Conservation (phyloP, 805 yeast species). For the Maudiozyma turicensis region DNA sequence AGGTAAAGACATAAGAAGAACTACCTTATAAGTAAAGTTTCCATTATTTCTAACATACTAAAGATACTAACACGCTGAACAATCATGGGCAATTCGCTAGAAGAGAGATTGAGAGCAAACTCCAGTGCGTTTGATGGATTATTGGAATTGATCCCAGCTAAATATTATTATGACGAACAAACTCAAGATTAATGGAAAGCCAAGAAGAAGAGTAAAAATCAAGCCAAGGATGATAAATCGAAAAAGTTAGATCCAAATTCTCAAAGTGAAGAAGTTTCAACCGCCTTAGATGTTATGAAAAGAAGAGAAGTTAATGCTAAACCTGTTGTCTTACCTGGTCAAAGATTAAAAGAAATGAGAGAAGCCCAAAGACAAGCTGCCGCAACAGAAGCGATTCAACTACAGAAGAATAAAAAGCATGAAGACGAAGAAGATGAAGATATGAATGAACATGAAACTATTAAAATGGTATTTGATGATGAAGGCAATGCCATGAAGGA, state of each 20-base stretch:
- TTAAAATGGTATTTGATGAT: slow-evolving; percentile 55
- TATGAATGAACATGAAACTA: slow-evolving; percentile 21
- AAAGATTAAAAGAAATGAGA: slow-evolving; percentile 17
- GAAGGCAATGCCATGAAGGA: slow-evolving; percentile 45
- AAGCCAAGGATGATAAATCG: slow-evolving; percentile 48
- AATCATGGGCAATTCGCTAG: slow-evolving; percentile 47
- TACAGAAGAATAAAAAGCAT: slow-evolving; percentile 14
- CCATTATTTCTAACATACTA: no score
- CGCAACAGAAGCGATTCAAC: slow-evolving; percentile 12
- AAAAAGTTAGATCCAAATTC: slow-evolving; percentile 68
- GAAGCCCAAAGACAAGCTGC: slow-evolving; percentile 6
- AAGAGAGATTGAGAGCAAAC: slow-evolving; percentile 69
- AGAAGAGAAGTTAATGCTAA: slow-evolving; percentile 45
- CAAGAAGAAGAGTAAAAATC: slow-evolving; percentile 63
- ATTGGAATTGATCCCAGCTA: slow-evolving; percentile 85
- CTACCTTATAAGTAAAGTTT: no score
- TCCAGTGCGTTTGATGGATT: slow-evolving; percentile 82
- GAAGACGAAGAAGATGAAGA: slow-evolving; percentile 11
- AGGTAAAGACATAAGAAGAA: no score
- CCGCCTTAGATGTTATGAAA: slow-evolving; percentile 53
- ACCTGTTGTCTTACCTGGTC: slow-evolving; percentile 33
- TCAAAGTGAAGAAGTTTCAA: slow-evolving; percentile 37
- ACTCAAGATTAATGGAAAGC: slow-evolving; percentile 86
- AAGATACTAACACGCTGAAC: not conserved
- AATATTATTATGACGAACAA: slow-evolving; percentile 85